phyloP scores from a whole-genome alignment of 2,329 filamentous ascomycete species.

The Nakataea oryzae region DNA sequence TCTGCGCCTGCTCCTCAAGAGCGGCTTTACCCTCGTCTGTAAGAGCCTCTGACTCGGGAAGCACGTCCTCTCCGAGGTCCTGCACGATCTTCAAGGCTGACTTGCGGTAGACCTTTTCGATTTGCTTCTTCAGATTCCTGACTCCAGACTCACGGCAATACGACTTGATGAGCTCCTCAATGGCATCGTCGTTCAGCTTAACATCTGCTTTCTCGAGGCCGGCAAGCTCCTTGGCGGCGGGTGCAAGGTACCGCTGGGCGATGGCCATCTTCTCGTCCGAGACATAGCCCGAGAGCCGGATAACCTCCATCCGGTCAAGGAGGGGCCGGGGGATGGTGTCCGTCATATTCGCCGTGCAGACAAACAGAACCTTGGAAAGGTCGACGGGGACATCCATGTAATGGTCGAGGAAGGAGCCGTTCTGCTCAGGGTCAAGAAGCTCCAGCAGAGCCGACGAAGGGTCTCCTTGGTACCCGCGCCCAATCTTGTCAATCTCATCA shows the following conservation, averaged over 20 bases:
- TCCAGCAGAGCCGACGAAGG: constrained; percentile 91
- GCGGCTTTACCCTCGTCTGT: constrained; percentile 80
- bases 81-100: constrained; percentile 94
- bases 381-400: constrained; percentile 98
- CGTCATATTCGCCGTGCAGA: constrained; percentile 98
- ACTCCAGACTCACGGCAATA: constrained; percentile 97
- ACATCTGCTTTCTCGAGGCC: constrained; percentile 87
- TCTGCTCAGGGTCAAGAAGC: constrained; percentile 91
- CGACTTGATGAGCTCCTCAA: constrained; percentile 94
- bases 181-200: constrained; percentile 73
- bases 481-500: constrained; percentile 97
- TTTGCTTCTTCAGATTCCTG: constrained; percentile 97
- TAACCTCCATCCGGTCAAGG: constrained; percentile 95
- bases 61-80: constrained; percentile 75
- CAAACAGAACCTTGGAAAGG: constrained; percentile 93
- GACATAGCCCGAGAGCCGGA: constrained; percentile 91
- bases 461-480: constrained; percentile 90
- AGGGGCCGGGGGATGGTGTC: constrained; percentile 93
- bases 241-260: constrained; percentile 83
- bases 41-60: constrained; percentile 71
- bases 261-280: constrained; percentile 99
- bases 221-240: constrained; percentile 87
- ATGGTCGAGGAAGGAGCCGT: constrained; percentile 93
- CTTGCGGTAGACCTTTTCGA: constrained; percentile 97
- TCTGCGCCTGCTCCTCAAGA: constrained; percentile 54